phyloP scores from a whole-genome alignment of 768 basidiomycete species.

The Leccinum variicolor region DNA sequence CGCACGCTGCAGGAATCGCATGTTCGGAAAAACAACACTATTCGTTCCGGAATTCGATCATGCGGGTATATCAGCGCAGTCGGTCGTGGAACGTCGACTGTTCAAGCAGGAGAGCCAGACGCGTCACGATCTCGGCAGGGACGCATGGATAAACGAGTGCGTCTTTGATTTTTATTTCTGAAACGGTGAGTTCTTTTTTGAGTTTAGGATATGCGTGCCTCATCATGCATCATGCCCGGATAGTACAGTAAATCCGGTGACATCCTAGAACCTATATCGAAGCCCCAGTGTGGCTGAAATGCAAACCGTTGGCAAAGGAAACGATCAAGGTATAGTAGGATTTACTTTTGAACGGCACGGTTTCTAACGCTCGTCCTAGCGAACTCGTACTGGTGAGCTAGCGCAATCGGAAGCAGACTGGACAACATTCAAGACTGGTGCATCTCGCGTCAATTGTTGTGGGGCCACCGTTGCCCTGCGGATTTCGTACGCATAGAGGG shows the following conservation, averaged over 20 bases:
- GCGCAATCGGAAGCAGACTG: too few species aligned
- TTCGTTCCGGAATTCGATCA: conserved; percentile 97
- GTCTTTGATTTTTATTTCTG: too few species aligned
- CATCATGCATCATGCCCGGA: conserved; percentile 7
- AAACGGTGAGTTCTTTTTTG: not conserved
- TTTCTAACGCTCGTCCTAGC: conserved; percentile 40
- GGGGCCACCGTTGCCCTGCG: conserved; percentile 96
- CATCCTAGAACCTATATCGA: conserved; percentile 90
- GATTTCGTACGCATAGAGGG: conserved; percentile 90
- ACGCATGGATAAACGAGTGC: conserved; percentile 24
- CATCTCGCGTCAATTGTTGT: conserved; percentile 98
- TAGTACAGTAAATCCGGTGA: conserved; percentile 93
- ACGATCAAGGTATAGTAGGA: conserved; percentile 64
- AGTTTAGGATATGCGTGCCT: not conserved
- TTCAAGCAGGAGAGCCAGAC: conserved; percentile 80
- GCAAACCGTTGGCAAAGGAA: conserved; percentile 86
- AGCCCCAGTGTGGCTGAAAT: conserved; percentile 99
- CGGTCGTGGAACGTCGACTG: conserved; percentile 93
- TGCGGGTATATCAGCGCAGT: conserved; percentile 96
- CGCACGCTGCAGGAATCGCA: conserved; percentile 75
- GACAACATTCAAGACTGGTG: conserved; percentile 99
- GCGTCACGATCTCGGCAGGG: conserved; percentile 92
- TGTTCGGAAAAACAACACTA: conserved; percentile 88
- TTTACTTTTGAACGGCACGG: not conserved
- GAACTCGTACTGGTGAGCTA: conserved; percentile 82